Conservation (phyloP, 164 flowering plant genomes). For the Chimonanthus salicifolius region DNA sequence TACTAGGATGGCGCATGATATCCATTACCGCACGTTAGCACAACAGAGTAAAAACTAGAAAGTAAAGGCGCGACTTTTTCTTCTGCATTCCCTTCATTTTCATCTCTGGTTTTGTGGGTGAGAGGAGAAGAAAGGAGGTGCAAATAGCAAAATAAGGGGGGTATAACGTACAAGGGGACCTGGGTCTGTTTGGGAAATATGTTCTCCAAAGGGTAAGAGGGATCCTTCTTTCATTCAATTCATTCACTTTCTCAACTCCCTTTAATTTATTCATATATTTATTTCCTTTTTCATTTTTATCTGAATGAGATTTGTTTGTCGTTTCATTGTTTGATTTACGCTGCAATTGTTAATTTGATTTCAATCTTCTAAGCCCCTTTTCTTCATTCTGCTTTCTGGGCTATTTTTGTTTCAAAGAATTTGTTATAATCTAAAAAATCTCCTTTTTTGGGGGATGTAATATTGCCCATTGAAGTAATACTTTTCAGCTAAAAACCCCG, state of each 20-base stretch:
- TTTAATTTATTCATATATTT: background rate
- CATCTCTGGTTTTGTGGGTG: too few relatives aligned
- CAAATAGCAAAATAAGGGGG: too few relatives aligned
- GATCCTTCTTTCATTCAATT: constrained; percentile 7
- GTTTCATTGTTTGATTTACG: background rate
- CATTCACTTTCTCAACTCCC: background rate
- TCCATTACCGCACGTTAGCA: too few relatives aligned
- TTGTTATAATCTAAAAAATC: too few relatives aligned
- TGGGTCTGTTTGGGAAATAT: constrained; percentile 6
- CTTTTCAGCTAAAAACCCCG: background rate
- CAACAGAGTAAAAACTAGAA: too few relatives aligned
- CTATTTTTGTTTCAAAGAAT: background rate
- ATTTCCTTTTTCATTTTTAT: background rate
- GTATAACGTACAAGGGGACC: background rate
- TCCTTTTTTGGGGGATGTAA: background rate
- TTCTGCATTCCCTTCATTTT: too few relatives aligned
- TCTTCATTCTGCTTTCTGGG: background rate
- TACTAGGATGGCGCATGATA: too few relatives aligned
- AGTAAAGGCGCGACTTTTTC: too few relatives aligned
- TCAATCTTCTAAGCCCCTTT: background rate
- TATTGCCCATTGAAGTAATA: background rate
- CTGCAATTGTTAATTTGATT: background rate
- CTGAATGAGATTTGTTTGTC: too few relatives aligned
- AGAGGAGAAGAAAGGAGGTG: too few relatives aligned
- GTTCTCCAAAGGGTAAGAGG: constrained; percentile 29